These are phyloP conservation scores for Tanacetum coccineum DNA, from an alignment of 129 eudicot genomes.

Conservation along the genomic window DNA sequence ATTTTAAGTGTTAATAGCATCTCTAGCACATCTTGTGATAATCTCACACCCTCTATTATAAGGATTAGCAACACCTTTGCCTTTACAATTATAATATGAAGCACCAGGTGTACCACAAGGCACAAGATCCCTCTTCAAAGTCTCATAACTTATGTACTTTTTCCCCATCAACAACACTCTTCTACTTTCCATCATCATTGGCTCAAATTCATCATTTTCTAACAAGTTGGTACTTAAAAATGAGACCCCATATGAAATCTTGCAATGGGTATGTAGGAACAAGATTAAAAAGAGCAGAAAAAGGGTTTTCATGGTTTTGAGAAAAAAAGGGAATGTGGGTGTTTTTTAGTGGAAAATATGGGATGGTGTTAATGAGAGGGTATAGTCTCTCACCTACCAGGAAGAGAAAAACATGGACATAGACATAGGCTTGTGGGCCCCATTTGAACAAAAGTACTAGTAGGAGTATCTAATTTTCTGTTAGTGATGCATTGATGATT, in stretches of 20 bases:
- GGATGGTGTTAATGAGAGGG: conserved; percentile 2
- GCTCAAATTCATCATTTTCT: conserved; percentile 12
- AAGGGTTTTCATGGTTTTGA: conserved; percentile 30
- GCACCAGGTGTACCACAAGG: conserved; percentile 87
- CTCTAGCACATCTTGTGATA: conserved; percentile 81
- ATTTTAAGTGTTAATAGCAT: conserved; percentile 28
- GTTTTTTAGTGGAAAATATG: neutral
- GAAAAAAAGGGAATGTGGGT: neutral
- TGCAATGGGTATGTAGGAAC: conserved; percentile 45
- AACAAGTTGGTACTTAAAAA: conserved; percentile 33
- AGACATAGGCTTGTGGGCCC: conserved; percentile 16
- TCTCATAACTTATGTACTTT: conserved; percentile 68
- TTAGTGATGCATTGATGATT: conserved; percentile 10
- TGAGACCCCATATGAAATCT: conserved; percentile 41
- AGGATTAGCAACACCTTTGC: conserved; percentile 50
- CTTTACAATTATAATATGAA: conserved; percentile 75
- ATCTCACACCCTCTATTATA: conserved; percentile 79
- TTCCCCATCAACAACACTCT: conserved; percentile 47
- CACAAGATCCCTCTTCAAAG: conserved; percentile 69
- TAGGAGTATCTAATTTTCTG: neutral
- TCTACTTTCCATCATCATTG: conserved; percentile 53
- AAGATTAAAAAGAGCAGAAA: conserved; percentile 31
- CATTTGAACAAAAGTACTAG: neutral
- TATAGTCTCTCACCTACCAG: conserved; percentile 26
- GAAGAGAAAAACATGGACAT: conserved; percentile 12